These are phyloP conservation scores for Cyclotella choctawhatcheeana DNA, from an alignment of 108 stramenopile genomes.

Conservation along the genomic window DNA sequence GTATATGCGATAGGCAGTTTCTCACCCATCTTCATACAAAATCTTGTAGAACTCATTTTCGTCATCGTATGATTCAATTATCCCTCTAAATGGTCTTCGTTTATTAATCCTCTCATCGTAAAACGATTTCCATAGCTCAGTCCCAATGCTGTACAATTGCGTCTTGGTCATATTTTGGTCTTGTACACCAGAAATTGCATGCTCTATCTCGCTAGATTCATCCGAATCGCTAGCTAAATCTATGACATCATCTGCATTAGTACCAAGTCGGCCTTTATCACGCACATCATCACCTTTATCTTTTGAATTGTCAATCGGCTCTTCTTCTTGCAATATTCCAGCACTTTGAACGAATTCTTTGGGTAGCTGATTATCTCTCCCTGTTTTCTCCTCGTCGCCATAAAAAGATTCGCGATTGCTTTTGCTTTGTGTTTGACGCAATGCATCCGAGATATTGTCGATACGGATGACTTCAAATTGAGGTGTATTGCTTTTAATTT, in stretches of 20 bases:
- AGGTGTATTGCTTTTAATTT: neutral
- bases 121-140: neutral
- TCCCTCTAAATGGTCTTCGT: neutral
- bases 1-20: too few relatives aligned
- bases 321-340: neutral
- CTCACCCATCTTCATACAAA: constrained; percentile 8
- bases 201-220: neutral
- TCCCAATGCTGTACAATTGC: neutral
- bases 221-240: neutral
- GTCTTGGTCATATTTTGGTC: neutral
- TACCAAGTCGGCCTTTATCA: neutral
- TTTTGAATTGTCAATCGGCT: neutral
- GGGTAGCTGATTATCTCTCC: neutral
- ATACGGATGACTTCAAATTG: constrained; percentile 3
- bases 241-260: neutral
- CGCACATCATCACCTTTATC: neutral
- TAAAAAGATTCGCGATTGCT: neutral
- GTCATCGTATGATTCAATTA: constrained; percentile 1
- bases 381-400: neutral
- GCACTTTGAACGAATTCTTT: neutral
- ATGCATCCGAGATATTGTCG: neutral
- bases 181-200: neutral
- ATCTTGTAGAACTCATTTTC: neutral
- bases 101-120: neutral
- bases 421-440: neutral